Percentiles rank a stretch among this genome's conserved stretches.
phyloP scores from a whole-genome alignment of 306 rosid species.

The Ceratonia siliqua region DNA sequence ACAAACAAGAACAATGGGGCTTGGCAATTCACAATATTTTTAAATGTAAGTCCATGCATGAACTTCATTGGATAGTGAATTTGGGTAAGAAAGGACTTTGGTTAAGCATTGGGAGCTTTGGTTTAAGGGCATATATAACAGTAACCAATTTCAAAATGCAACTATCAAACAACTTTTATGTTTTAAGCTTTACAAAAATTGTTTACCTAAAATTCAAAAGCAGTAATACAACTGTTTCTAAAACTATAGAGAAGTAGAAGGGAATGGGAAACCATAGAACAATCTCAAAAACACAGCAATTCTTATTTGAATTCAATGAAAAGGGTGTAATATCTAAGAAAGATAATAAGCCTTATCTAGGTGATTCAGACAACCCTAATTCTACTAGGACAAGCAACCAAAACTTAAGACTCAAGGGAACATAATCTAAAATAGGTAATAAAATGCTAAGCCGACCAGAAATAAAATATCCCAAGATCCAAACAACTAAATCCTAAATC shows the following conservation, averaged over 20 bases:
- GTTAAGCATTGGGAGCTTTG: slow-evolving; percentile 11
- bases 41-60: neutral
- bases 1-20: neutral
- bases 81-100: neutral
- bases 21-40: neutral
- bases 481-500: neutral
- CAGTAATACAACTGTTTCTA: slow-evolving; percentile 13
- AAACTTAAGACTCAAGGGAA: neutral
- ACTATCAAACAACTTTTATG: slow-evolving; percentile 6
- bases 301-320: neutral
- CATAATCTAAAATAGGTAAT: neutral
- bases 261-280: too few species aligned
- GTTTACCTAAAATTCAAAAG: slow-evolving; percentile 18
- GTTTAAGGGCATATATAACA: neutral
- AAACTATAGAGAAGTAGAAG: neutral
- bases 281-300: neutral
- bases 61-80: slow-evolving; percentile 7
- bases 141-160: slow-evolving; percentile 22
- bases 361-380: neutral
- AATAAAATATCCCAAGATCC: neutral
- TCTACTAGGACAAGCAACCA: neutral
- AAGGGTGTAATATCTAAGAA: neutral
- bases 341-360: neutral
- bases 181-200: slow-evolving; percentile 3
- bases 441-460: neutral